Evolutionary conservation across 495 filamentous ascomycete genomes (phyloP), one percentile per base, ranked within the genome.

Genomic region (Lasiosphaeriaceae sp.): DNA sequence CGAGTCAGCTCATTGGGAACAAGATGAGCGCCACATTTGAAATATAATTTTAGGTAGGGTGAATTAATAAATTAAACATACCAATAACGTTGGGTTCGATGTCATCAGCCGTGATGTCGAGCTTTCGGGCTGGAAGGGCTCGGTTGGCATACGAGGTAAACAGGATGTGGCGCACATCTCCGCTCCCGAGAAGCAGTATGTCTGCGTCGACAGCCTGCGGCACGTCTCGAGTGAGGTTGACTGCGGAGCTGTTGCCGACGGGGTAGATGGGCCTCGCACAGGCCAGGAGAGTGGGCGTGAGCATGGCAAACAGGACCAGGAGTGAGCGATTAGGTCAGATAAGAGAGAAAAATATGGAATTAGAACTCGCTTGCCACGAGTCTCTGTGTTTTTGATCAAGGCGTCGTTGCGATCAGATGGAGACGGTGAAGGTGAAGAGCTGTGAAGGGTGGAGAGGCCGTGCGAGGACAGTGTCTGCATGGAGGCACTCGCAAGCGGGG

Each of bases 111-210:
- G 73, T 76, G 22, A 72, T 47, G 52, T 74, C 73, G 11, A 73
- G 60, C 20, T 58, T 57, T n/a, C 66, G 61, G 9, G 37, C 14
- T 11, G 58, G 54, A 8, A 68, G 31, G 5, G 60, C 60, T 34
- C 52, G 39, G 20, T 74, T 66, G 17, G 53, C 52, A 52, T 73
- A 74, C 14, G 66, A 54, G 0, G 81, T 83, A 55, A 74, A 84
- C 3, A 84, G 62, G 34, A 83, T 64, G 56, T 76, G 75, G 11
- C 80, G 72, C 6, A 71, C 73, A 66, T 84, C 81, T 0, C 77
- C 78, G 56, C 80, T 80, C 11, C 77, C 79, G 8, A 85, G 71
- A 2, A 78, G 62, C 1, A 86, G 70, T n/a, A 85, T 59, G 22
- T 74, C 61, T 21, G 75, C 78, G 35, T 74, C 58, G 43, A 75